phyloP scores from a whole-genome alignment of 2,329 filamentous ascomycete genomes.

The Berkeleyomyces basicola region DNA sequence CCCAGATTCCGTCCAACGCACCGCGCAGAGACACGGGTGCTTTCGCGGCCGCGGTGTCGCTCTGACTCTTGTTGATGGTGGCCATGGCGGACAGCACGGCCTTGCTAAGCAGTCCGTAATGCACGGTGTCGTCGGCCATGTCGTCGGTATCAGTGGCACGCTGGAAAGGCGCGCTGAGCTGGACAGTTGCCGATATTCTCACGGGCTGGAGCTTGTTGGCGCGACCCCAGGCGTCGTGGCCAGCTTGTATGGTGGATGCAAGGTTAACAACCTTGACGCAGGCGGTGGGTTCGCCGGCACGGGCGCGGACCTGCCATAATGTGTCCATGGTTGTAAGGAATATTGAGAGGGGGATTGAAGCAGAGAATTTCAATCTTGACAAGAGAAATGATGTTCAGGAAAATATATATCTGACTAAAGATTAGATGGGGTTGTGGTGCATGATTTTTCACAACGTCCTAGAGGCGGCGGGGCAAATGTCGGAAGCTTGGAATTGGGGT shows the following conservation, averaged over 20 bases:
- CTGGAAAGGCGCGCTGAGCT: slow-evolving; percentile 37
- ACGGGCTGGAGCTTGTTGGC: slow-evolving; percentile 41
- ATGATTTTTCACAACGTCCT: too few relatives aligned
- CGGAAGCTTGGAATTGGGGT: too few relatives aligned
- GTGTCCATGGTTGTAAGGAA: neutral
- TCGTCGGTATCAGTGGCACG: slow-evolving; percentile 41
- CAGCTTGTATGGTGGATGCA: slow-evolving; percentile 36
- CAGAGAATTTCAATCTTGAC: too few relatives aligned
- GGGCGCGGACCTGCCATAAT: slow-evolving; percentile 23
- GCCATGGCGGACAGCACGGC: slow-evolving; percentile 35
- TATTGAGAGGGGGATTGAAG: too few relatives aligned
- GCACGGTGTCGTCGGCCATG: slow-evolving; percentile 52
- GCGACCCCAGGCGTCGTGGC: slow-evolving; percentile 53
- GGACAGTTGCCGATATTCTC: slow-evolving; percentile 41
- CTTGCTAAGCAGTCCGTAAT: slow-evolving; percentile 59
- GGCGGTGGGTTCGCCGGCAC: slow-evolving; percentile 31
- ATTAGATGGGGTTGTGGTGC: too few relatives aligned
- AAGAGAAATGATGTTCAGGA: too few relatives aligned
- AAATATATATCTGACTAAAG: too few relatives aligned
- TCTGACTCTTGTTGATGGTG: slow-evolving; percentile 15
- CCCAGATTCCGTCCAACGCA: slow-evolving; percentile 22
- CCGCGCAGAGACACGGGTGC: slow-evolving; percentile 16
- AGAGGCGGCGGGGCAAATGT: too few relatives aligned
- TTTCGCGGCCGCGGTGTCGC: neutral
- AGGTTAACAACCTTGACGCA: slow-evolving; percentile 47